Conservation (phyloP, 768 basidiomycete species). For the Tremella fuciformis region DNA sequence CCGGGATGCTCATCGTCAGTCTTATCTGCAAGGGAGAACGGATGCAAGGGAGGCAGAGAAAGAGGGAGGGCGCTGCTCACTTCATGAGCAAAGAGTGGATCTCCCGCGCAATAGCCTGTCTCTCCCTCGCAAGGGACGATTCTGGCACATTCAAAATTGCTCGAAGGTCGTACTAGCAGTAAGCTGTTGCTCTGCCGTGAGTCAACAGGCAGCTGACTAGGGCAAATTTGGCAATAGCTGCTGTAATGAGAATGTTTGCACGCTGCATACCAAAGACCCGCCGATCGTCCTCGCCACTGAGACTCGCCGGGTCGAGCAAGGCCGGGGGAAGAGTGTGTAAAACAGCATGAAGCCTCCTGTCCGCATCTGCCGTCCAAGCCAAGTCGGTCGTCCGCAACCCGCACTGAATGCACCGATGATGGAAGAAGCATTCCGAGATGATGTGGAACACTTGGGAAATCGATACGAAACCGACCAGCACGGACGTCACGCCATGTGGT, state of each 20-base stretch:
- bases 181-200: background rate
- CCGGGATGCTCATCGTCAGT: conserved; percentile 30
- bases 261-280: conserved; percentile 44
- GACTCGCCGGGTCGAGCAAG: conserved; percentile 24
- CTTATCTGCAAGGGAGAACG: background rate
- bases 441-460: conserved; percentile 37
- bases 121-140: conserved; percentile 33
- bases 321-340: conserved; percentile 24
- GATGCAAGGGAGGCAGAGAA: background rate
- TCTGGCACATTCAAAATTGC: conserved; percentile 36
- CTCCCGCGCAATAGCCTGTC: conserved; percentile 42
- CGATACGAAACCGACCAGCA: conserved; percentile 39
- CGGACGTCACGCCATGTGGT: conserved; percentile 26
- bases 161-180: conserved; percentile 39
- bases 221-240: conserved; percentile 46
- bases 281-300: conserved; percentile 8
- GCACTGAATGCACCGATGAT: conserved; percentile 34
- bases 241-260: conserved; percentile 45
- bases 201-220: conserved; percentile 29
- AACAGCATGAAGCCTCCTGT: conserved; percentile 33
- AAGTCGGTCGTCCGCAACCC: conserved; percentile 17
- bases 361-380: conserved; percentile 35
- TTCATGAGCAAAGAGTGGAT: conserved; percentile 43
- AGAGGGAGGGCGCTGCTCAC: conserved; percentile 15
- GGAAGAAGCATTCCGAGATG: conserved; percentile 43